A percentile compares a stretch with the other conserved stretches of the same genome.
Conservation (phyloP, 164 flowering plant genomes). For the Warburgia ugandensis region DNA sequence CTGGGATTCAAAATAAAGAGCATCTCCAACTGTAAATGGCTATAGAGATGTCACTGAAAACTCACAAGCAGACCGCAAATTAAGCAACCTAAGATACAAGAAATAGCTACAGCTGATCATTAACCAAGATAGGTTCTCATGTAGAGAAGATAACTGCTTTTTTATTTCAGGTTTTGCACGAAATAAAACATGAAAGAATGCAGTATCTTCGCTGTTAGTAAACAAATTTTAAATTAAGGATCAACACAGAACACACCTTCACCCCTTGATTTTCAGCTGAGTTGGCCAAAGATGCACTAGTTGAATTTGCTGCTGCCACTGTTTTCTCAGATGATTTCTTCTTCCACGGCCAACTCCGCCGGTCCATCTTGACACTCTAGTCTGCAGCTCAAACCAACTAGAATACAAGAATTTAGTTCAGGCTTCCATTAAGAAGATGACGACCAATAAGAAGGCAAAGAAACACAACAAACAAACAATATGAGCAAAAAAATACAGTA, state of each 20-base stretch:
- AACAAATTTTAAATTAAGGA: not conserved
- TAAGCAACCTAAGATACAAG: no score
- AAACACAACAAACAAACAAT: no score
- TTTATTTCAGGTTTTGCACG: no score
- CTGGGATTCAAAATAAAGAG: no score
- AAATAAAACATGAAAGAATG: no score
- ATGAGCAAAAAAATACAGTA: no score
- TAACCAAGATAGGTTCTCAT: no score
- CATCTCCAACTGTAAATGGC: no score
- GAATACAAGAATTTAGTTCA: not conserved
- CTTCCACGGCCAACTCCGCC: constrained; percentile 98
- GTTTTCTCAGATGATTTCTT: constrained; percentile 80
- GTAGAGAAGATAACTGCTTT: no score
- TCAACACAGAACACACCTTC: constrained; percentile 32
- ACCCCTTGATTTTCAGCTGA: constrained; percentile 40
- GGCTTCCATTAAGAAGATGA: not conserved
- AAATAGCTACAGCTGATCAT: no score
- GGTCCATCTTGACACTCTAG: constrained; percentile 46
- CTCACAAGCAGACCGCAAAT: no score
- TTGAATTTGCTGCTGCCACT: constrained; percentile 38
- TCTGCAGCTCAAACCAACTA: constrained; percentile 9
- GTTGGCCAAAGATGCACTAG: constrained; percentile 33
- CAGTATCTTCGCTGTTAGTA: not conserved
- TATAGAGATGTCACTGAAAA: no score
- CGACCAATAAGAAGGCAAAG: not conserved